phyloP scores from a whole-genome alignment of 2,329 filamentous ascomycete genomes.

The Xylariomycetidae sp. region DNA sequence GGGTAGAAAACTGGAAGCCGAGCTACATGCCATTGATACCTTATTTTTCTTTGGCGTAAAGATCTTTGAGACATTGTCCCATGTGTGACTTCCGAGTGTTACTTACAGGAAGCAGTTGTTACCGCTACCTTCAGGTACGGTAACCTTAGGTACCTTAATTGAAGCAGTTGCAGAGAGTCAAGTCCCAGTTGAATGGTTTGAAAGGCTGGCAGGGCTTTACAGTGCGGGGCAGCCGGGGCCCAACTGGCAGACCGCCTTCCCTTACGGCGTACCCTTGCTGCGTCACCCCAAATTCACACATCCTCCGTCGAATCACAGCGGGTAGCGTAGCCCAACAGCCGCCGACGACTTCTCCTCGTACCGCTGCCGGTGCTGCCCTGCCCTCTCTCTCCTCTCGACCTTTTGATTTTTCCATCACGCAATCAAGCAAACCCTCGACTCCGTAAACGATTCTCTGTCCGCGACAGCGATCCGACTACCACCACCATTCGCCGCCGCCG shows the following conservation, averaged over 20 bases:
- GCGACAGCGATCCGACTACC: background rate
- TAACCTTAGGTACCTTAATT: too few species aligned
- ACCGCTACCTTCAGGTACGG: too few species aligned
- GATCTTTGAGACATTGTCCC: too few species aligned
- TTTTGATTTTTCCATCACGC: slow-evolving; percentile 4
- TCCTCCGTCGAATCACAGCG: slow-evolving; percentile 21
- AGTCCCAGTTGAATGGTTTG: background rate
- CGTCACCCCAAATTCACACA: slow-evolving; percentile 1
- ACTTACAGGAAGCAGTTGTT: too few species aligned
- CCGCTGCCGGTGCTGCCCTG: too few species aligned
- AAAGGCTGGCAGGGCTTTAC: slow-evolving; percentile 1
- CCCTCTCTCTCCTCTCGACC: slow-evolving; percentile 6
- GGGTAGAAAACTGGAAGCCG: too few species aligned
- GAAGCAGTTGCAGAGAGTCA: too few species aligned
- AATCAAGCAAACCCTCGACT: background rate
- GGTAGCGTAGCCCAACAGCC: slow-evolving; percentile 27
- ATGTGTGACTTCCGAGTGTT: too few species aligned
- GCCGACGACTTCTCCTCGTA: slow-evolving; percentile 15
- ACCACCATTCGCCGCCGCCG: background rate
- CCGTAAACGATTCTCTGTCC: too few species aligned
- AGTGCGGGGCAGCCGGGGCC: slow-evolving; percentile 8
- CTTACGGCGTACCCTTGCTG: background rate
- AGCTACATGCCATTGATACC: too few species aligned
- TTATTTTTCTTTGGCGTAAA: too few species aligned
- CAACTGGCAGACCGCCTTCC: background rate